These are phyloP conservation scores for Carallia pectinifolia DNA, from an alignment of 345 rosid genomes.

Conservation along the genomic window DNA sequence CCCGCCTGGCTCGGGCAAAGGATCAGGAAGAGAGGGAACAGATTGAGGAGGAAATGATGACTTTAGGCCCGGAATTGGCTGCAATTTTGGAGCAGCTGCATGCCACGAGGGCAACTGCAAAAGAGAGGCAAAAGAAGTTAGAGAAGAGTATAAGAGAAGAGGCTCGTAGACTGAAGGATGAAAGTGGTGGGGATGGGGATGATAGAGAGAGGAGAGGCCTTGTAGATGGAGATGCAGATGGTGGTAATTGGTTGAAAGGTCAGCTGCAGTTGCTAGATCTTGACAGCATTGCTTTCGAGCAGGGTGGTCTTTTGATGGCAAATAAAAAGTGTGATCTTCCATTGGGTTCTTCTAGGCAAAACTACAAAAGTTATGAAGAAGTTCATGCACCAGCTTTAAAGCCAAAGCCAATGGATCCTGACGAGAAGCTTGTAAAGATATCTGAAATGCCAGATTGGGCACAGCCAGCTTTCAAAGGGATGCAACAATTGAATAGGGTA, in stretches of 20 bases:
- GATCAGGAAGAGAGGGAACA: conserved; percentile 74
- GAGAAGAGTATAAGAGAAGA: conserved; percentile 95
- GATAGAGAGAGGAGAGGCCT: conserved; percentile 56
- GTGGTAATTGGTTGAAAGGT: conserved; percentile 72
- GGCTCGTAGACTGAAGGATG: conserved; percentile 87
- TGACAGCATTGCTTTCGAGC: conserved; percentile 70
- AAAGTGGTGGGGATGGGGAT: conserved; percentile 61
- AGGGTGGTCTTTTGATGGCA: conserved; percentile 91
- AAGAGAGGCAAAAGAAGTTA: conserved; percentile 88
- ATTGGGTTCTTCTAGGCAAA: conserved; percentile 60
- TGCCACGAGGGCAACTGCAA: conserved; percentile 90
- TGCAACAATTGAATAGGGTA: conserved; percentile 88
- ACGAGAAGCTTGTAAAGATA: conserved; percentile 76
- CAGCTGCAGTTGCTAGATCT: conserved; percentile 85
- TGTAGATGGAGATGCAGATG: conserved; percentile 65
- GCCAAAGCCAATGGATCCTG: conserved; percentile 49
- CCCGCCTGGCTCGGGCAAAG: conserved; percentile 91
- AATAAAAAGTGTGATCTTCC: conserved; percentile 89
- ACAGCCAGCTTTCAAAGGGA: conserved; percentile 89
- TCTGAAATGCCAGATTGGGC: conserved; percentile 92
- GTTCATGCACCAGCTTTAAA: conserved; percentile 85
- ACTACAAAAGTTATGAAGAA: conserved; percentile 80
- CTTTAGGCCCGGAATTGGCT: conserved; percentile 62
- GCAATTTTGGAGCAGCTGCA: conserved; percentile 89
- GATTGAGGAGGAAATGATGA: conserved; percentile 83